phyloP scores from a whole-genome alignment of 345 rosid species.

The Geranium brycei region DNA sequence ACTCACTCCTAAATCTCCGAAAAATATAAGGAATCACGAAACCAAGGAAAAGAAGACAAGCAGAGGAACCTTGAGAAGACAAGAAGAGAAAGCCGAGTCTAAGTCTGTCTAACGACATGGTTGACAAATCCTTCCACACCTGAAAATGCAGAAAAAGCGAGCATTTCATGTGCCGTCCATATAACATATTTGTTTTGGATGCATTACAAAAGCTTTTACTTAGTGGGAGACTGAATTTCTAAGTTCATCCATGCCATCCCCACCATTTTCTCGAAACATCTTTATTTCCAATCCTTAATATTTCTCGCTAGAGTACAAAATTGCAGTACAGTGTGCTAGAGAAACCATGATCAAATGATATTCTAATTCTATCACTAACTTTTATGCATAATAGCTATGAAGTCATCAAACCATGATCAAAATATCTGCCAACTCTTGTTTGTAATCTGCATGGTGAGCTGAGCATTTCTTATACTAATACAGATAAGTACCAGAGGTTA shows the following conservation, averaged over 20 bases:
- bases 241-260: conserved; percentile 19
- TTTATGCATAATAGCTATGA: too few relatives aligned
- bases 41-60: background rate
- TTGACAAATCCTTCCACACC: conserved; percentile 33
- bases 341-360: too few relatives aligned
- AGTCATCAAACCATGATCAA: too few relatives aligned
- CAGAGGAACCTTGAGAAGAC: conserved; percentile 18
- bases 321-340: too few relatives aligned
- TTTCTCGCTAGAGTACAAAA: background rate
- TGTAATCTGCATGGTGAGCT: background rate
- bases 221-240: conserved; percentile 19
- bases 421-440: too few relatives aligned
- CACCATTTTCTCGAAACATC: conserved; percentile 9
- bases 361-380: too few relatives aligned
- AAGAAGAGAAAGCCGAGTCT: conserved; percentile 41
- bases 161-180: conserved; percentile 12
- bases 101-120: conserved; percentile 34
- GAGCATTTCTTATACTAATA: conserved; percentile 11
- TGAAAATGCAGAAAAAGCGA: conserved; percentile 13
- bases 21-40: background rate
- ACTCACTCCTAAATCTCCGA: conserved; percentile 6
- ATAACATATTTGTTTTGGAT: conserved; percentile 9
- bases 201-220: conserved; percentile 4
- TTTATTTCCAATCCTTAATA: background rate
- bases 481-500: background rate